Base-by-base conservation (phyloP, 1,139 yeast species). In the Nematodospora anomalae region DNA sequence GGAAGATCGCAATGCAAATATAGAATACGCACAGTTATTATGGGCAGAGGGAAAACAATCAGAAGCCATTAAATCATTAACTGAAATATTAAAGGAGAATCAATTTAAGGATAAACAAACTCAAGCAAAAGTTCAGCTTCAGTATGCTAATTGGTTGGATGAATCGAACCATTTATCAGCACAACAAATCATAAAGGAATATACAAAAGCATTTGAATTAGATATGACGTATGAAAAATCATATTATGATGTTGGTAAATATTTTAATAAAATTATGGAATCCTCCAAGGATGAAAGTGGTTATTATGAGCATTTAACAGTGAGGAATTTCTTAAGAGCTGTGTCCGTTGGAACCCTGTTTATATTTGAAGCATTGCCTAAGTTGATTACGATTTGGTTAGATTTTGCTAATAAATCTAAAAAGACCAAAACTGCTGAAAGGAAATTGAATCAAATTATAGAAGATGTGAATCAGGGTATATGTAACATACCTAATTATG, bases 31-130 rank as follows among this genome's bases (percentile, higher is more conserved):
- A 0, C 81, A 86, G 41, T 69, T 94, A 6, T 60, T 89, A 33
- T 92, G 98, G 97, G 83, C 80, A 1, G 89, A 87, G 54, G 96
- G 95, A 1, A 94, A 88, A 44, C 89, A 81, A 45, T 78, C 92
- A 13, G 83, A 89, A 49, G 98, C 98, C 0, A 72, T 92, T 28
- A 79, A 83, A 36, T 71, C 80, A 7, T 65, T 90, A 33, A 58
- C 75, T 44, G 71, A 75, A 46, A 59, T 78, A 38, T 45, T 61
- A 4, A 39, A 41, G 9, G 61, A 52, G 6, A 51, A 51, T 39
- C 45, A 46, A 30, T 32, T 37, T 11, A 26, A 30, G 10, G 48
- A 45, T 26, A 32, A 28, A 2, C 38, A 32, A 46, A 64, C 46
- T 34, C 60, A 64, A 33, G 75, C 87, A 2, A 64, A 70, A 28